A percentile compares a stretch with the other conserved stretches of the same genome.
Conservation (phyloP, 352 stramenopile species). For the Pythium biforme region DNA sequence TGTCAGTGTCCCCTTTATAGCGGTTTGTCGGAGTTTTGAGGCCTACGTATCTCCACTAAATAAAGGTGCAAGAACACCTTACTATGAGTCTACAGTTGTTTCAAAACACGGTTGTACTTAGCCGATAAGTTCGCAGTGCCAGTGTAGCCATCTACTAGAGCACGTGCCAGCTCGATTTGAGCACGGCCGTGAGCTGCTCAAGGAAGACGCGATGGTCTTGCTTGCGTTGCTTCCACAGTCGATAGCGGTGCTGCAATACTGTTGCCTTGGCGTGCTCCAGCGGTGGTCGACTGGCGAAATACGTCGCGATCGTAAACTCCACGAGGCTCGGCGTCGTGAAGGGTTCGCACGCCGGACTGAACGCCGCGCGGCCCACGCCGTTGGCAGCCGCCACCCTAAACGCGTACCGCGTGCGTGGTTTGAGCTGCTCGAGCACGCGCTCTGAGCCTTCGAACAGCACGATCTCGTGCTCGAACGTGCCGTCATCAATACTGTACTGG, state of each 20-base stretch:
- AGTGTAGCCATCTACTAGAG: slow-evolving; percentile 19
- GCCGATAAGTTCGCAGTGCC: not conserved
- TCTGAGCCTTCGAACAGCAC: slow-evolving; percentile 33
- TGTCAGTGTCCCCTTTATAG: slow-evolving; percentile 2
- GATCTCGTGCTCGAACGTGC: slow-evolving; percentile 43
- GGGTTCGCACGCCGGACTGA: slow-evolving; percentile 36
- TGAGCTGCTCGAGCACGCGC: slow-evolving; percentile 47
- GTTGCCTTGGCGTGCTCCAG: slow-evolving; percentile 55
- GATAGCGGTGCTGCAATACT: slow-evolving; percentile 33
- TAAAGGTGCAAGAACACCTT: too few relatives aligned
- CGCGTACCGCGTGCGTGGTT: slow-evolving; percentile 47
- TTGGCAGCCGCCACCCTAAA: slow-evolving; percentile 62
- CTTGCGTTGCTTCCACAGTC: slow-evolving; percentile 8
- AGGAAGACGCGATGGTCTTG: slow-evolving; percentile 7
- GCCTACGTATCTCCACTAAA: too few relatives aligned
- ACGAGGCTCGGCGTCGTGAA: slow-evolving; percentile 63
- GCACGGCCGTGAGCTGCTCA: slow-evolving; percentile 3
- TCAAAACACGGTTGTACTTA: not conserved
- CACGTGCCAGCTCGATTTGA: slow-evolving; percentile 18
- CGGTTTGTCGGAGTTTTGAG: not conserved
- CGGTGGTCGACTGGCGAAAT: slow-evolving; percentile 45
- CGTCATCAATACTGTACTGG: slow-evolving; percentile 45
- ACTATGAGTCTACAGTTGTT: too few relatives aligned
- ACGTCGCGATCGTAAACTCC: slow-evolving; percentile 58
- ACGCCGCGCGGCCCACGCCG: slow-evolving; percentile 31